These are phyloP conservation scores for Saussurea involucrata DNA, from an alignment of 129 eudicot genomes.

Conservation along the genomic window DNA sequence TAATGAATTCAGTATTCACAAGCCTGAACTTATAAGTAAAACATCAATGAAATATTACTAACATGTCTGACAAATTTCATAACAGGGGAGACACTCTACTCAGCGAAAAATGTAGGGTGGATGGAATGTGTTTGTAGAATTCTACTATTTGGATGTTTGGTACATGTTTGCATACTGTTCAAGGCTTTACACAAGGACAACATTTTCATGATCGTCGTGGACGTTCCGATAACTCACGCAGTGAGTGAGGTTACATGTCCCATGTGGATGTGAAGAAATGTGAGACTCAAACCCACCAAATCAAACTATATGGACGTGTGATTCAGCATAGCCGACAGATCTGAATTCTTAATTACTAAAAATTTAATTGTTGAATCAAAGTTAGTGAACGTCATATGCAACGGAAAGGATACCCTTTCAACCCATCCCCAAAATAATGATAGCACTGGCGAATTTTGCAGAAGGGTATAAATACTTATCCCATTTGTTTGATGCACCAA, in stretches of 20 bases:
- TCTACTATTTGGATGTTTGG: background rate
- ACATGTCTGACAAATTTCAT: background rate
- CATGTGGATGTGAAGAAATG: background rate
- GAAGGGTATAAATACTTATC: background rate
- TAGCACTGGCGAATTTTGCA: background rate
- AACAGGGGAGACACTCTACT: background rate
- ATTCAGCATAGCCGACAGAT: conserved; percentile 4
- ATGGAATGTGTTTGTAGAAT: background rate
- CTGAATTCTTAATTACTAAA: background rate
- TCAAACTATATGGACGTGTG: background rate
- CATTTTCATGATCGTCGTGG: background rate
- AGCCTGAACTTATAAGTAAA: background rate
- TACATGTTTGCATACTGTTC: background rate
- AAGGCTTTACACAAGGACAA: background rate
- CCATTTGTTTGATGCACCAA: background rate
- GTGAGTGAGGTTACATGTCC: background rate
- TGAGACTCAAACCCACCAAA: no score
- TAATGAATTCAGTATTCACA: background rate
- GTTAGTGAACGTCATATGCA: background rate
- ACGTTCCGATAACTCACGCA: background rate
- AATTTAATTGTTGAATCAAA: background rate
- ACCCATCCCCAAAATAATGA: background rate
- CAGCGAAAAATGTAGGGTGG: background rate
- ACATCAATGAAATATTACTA: background rate
- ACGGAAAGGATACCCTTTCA: background rate